A percentile compares a stretch with the other conserved stretches of the same genome.
Evolutionary conservation across 768 basidiomycete genomes (phyloP).

Genomic region (Lactifluus hygrophoroides): DNA sequence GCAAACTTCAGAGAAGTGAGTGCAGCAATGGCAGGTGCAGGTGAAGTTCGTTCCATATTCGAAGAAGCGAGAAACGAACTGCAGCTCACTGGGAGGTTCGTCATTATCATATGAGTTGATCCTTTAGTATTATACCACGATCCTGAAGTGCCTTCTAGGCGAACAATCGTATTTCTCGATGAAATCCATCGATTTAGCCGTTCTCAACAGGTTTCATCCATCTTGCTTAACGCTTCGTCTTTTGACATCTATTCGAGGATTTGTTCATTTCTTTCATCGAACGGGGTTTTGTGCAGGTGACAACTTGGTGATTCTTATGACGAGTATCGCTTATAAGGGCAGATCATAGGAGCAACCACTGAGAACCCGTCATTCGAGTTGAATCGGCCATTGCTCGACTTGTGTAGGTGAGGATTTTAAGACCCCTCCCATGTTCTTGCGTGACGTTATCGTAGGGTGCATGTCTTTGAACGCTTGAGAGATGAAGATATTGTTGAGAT

Average conservation of each 20-base stretch:
- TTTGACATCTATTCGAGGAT: slow-evolving; percentile 38
- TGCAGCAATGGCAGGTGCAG: slow-evolving; percentile 60
- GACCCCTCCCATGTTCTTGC: background rate
- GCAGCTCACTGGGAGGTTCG: slow-evolving; percentile 54
- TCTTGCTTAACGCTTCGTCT: background rate
- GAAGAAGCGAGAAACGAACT: slow-evolving; percentile 67
- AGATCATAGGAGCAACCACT: slow-evolving; percentile 79
- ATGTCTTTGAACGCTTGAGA: slow-evolving; percentile 60
- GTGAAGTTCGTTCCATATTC: slow-evolving; percentile 63
- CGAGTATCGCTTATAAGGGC: background rate
- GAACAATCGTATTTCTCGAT: slow-evolving; percentile 72
- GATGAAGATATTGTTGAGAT: slow-evolving; percentile 53
- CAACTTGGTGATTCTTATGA: background rate
- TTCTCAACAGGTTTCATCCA: slow-evolving; percentile 47
- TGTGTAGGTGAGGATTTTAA: slow-evolving; percentile 51
- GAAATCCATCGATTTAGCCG: slow-evolving; percentile 79
- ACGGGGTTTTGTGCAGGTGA: slow-evolving; percentile 61
- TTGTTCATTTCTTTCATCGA: slow-evolving; percentile 78
- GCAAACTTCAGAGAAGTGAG: slow-evolving; percentile 68
- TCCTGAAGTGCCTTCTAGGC: slow-evolving; percentile 30
- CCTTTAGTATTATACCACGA: no score
- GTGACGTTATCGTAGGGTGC: slow-evolving; percentile 44
- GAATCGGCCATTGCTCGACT: slow-evolving; percentile 61
- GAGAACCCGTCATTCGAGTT: slow-evolving; percentile 87
- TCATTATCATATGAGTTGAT: background rate